phyloP scores from a whole-genome alignment of 495 filamentous ascomycete genomes.

The Aspergillus hancockii region DNA sequence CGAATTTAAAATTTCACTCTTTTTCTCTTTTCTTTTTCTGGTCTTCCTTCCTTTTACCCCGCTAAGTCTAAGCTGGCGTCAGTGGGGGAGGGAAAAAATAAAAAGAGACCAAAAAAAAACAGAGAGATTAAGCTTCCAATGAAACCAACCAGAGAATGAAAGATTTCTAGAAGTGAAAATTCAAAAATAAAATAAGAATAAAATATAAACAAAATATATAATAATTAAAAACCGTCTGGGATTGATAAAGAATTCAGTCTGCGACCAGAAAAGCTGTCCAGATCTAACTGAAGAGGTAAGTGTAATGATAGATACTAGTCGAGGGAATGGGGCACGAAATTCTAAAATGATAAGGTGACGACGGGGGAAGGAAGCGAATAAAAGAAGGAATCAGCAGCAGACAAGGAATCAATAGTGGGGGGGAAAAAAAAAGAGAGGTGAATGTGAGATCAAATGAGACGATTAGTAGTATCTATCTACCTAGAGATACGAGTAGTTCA shows the following conservation, averaged over 20 bases:
- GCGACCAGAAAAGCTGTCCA: too few relatives aligned
- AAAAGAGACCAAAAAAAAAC: background rate
- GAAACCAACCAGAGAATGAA: background rate
- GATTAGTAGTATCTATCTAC: too few relatives aligned
- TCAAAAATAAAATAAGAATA: background rate
- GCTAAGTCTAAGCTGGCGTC: background rate
- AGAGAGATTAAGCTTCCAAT: background rate
- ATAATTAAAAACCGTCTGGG: too few relatives aligned
- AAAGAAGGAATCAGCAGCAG: background rate
- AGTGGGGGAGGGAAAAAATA: background rate
- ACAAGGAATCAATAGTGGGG: constrained; percentile 14
- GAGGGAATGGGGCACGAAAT: background rate
- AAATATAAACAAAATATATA: background rate
- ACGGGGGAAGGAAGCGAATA: background rate
- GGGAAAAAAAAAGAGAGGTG: constrained; percentile 6
- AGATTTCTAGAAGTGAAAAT: background rate
- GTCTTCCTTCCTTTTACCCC: constrained; percentile 12
- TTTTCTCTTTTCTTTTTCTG: constrained; percentile 7
- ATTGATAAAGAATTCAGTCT: too few relatives aligned
- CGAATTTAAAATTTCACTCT: background rate
- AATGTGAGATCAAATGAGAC: constrained; percentile 4
- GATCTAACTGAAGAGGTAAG: background rate
- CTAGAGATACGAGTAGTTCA: too few relatives aligned
- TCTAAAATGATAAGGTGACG: constrained; percentile 3
- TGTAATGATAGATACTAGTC: constrained; percentile 8